Evolutionary conservation across 2,329 filamentous ascomycete species (phyloP).

Genomic region (Huntiella abstrusa): DNA sequence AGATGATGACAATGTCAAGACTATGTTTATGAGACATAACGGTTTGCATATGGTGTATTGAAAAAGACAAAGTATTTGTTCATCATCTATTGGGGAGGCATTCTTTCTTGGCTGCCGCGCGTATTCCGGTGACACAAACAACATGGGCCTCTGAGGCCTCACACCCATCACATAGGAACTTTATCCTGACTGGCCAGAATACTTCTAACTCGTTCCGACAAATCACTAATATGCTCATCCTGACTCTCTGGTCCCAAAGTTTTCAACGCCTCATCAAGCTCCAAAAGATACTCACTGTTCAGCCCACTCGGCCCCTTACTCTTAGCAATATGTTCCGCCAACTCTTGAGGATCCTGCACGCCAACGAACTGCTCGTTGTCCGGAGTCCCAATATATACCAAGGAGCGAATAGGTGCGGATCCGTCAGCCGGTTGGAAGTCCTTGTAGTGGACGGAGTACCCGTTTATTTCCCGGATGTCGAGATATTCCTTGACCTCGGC

Average conservation of each 20-base stretch:
- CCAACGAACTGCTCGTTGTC: slow-evolving; percentile 85
- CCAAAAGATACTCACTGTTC: slow-evolving; percentile 77
- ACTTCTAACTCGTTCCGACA: slow-evolving; percentile 51
- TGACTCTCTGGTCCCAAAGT: slow-evolving; percentile 56
- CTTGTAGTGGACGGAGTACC: slow-evolving; percentile 84
- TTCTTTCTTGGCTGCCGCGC: too few species aligned
- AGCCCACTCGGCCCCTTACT: slow-evolving; percentile 70
- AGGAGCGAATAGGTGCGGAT: slow-evolving; percentile 27
- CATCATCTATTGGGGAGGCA: too few species aligned
- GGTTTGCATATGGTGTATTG: too few species aligned
- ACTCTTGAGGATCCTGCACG: slow-evolving; percentile 54
- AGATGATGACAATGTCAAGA: too few species aligned
- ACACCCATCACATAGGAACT: neutral
- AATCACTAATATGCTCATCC: slow-evolving; percentile 69
- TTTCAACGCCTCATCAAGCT: slow-evolving; percentile 56
- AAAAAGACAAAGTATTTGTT: too few species aligned
- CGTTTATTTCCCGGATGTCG: slow-evolving; percentile 92
- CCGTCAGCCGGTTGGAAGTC: slow-evolving; percentile 48
- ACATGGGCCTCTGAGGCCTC: neutral
- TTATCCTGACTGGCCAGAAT: slow-evolving; percentile 21
- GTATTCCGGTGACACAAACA: neutral
- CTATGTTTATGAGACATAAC: too few species aligned
- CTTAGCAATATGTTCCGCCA: slow-evolving; percentile 64
- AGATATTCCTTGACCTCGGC: slow-evolving; percentile 74
- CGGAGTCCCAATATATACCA: slow-evolving; percentile 90